Conservation (phyloP, 768 basidiomycete species). For the Myochromella boudieri region DNA sequence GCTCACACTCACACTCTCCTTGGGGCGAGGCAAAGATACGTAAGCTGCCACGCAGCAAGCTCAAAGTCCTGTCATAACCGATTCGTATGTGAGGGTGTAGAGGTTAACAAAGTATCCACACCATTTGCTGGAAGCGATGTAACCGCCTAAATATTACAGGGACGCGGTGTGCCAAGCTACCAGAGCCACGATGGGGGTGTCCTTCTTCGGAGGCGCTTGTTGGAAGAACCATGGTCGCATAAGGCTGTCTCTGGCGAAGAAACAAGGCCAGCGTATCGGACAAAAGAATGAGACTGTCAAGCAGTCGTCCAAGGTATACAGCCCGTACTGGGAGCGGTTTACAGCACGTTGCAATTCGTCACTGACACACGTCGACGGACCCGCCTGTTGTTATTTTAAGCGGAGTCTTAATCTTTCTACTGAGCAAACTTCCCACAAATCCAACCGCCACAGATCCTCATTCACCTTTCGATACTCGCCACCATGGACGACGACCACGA, state of each 20-base stretch:
- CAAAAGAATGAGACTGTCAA: background rate
- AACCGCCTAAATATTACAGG: constrained; percentile 81
- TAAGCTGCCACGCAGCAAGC: constrained; percentile 93
- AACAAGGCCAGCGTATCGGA: constrained; percentile 36
- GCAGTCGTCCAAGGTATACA: constrained; percentile 2
- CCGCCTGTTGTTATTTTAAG: constrained; percentile 11
- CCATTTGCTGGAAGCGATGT: constrained; percentile 87
- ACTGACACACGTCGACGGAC: constrained; percentile 19
- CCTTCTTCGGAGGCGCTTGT: constrained; percentile 42
- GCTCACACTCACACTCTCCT: constrained; percentile 72
- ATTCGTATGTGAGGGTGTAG: too few relatives aligned
- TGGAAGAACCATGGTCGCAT: constrained; percentile 39
- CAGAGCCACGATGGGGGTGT: constrained; percentile 29
- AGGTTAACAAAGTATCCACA: constrained; percentile 26
- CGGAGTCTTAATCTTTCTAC: constrained; percentile 15
- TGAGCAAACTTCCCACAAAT: constrained; percentile 15
- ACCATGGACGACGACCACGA: constrained; percentile 69
- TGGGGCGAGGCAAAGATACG: constrained; percentile 90
- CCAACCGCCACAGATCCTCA: constrained; percentile 7
- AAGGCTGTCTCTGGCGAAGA: constrained; percentile 31
- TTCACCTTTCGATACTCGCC: constrained; percentile 18
- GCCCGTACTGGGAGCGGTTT: constrained; percentile 1
- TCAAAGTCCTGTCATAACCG: constrained; percentile 82
- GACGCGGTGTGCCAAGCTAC: constrained; percentile 52
- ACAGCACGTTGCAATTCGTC: constrained; percentile 14